Percentiles rank a stretch among this genome's conserved stretches.
phyloP scores from a whole-genome alignment of 495 filamentous ascomycete genomes.

The Lindgomyces ingoldianus region DNA sequence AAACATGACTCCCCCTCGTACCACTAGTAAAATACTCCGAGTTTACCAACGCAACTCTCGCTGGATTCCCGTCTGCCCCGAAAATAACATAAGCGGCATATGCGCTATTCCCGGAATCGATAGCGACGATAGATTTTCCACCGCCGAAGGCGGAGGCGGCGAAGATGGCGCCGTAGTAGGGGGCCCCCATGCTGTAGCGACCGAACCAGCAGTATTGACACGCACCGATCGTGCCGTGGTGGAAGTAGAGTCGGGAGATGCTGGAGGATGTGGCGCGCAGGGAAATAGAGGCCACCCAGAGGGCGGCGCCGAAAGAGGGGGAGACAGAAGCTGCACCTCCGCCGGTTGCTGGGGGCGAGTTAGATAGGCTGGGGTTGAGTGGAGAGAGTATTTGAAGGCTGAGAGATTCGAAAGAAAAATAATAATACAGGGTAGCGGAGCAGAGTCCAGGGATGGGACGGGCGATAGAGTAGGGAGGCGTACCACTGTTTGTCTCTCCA shows the following conservation, averaged over 20 bases:
- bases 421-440: no score
- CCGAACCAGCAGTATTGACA: conserved; percentile 66
- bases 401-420: no score
- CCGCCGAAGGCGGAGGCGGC: conserved; percentile 56
- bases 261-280: conserved; percentile 55
- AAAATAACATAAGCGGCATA: conserved; percentile 59
- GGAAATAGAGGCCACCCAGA: conserved; percentile 64
- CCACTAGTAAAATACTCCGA: conserved; percentile 59
- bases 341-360: neutral
- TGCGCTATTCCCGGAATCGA: conserved; percentile 53
- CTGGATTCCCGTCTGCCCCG: conserved; percentile 44
- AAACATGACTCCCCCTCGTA: conserved; percentile 50
- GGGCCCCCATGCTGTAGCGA: conserved; percentile 56
- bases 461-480: no score
- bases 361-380: no score
- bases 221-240: conserved; percentile 63
- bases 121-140: conserved; percentile 52
- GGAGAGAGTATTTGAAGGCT: no score
- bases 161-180: conserved; percentile 61
- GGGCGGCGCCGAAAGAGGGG: conserved; percentile 58
- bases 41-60: conserved; percentile 56
- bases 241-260: conserved; percentile 52
- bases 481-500: conserved; percentile 63
- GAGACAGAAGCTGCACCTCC: conserved; percentile 49
- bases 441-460: no score